A percentile compares a stretch with the other conserved stretches of the same genome.
phyloP scores from a whole-genome alignment of 176 grass and related monocot species.

The Triticum aestivum region DNA sequence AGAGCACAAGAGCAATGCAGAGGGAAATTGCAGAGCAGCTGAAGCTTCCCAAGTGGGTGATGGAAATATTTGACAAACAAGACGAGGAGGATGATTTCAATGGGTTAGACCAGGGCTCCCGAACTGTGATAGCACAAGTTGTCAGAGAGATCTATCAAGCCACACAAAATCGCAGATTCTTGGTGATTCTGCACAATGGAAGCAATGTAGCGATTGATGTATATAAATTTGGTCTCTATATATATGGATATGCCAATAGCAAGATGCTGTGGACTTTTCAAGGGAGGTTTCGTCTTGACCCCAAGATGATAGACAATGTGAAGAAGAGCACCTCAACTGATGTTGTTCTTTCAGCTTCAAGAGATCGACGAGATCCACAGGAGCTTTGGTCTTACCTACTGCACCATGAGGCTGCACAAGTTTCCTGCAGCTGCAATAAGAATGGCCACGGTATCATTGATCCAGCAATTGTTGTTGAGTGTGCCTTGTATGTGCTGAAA shows the following conservation, averaged over 20 bases:
- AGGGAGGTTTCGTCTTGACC: not conserved
- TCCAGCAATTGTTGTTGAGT: no score
- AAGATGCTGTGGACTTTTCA: not conserved
- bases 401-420: no score
- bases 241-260: not conserved
- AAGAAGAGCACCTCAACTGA: no score
- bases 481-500: no score
- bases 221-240: not conserved
- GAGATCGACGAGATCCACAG: no score
- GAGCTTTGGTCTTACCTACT: no score
- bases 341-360: no score
- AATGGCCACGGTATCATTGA: no score
- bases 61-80: not conserved
- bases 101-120: not conserved
- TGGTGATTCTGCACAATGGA: not conserved
- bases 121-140: fast-evolving
- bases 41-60: not conserved
- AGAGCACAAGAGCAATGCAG: not conserved
- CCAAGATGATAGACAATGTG: no score
- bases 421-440: no score
- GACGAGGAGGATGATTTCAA: not conserved
- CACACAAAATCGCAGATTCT: not conserved
- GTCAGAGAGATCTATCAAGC: not conserved
- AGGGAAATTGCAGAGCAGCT: not conserved
- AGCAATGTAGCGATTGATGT: not conserved